phyloP scores from a whole-genome alignment of 164 flowering plant genomes.

The Vitis labrusca region DNA sequence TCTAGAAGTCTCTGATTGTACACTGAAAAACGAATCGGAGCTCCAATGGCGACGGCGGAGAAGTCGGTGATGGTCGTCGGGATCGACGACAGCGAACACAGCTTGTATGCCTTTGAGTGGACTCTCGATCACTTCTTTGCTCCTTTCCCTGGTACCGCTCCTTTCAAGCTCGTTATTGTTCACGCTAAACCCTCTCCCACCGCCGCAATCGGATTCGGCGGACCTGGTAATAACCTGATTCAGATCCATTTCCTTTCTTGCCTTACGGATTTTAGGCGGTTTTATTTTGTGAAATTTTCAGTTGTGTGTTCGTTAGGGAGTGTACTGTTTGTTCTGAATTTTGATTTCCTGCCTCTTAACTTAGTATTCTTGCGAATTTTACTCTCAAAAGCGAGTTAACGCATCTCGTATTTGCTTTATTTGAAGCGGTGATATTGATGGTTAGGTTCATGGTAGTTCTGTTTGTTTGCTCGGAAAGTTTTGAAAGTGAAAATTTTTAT shows the following conservation, averaged over 20 bases:
- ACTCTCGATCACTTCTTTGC: conserved; percentile 64
- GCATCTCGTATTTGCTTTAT: no score
- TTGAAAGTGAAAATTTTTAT: no score
- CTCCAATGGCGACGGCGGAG: conserved; percentile 28
- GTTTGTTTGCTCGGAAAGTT: no score
- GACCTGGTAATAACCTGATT: conserved; percentile 45
- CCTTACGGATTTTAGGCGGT: background rate
- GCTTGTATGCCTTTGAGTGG: conserved; percentile 78
- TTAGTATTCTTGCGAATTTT: no score
- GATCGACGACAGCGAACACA: conserved; percentile 72
- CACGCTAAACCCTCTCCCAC: conserved; percentile 69
- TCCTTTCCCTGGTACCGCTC: conserved; percentile 32
- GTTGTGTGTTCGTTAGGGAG: no score
- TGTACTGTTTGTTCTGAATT: no score
- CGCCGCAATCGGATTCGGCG: conserved; percentile 56
- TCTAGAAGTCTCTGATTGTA: background rate
- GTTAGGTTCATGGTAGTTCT: no score
- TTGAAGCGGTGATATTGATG: no score
- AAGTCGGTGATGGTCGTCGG: conserved; percentile 75
- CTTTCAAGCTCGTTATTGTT: conserved; percentile 63
- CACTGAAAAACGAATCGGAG: background rate
- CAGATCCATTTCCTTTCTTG: background rate
- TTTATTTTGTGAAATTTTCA: background rate
- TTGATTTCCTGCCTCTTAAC: no score
- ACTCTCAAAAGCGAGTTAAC: no score